A percentile compares a stretch with the other conserved stretches of the same genome.
Conservation (phyloP, 1,284 basidiomycete genomes). For the Meira miltonrushii region DNA sequence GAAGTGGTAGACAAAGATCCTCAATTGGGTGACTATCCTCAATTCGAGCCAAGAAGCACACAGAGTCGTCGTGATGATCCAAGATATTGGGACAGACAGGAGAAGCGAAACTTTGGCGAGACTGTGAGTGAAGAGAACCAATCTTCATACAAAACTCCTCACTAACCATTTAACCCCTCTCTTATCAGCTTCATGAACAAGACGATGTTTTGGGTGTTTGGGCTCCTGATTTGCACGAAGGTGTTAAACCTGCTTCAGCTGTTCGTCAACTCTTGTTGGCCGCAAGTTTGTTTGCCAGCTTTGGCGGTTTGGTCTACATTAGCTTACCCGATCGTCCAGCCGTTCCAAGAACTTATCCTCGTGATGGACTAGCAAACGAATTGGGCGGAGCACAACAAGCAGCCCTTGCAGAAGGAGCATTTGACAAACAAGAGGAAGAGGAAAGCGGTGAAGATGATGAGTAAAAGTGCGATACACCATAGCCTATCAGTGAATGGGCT, state of each 20-base stretch:
- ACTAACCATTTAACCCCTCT: slow-evolving; percentile 8
- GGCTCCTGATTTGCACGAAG: slow-evolving; percentile 45
- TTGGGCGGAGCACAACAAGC: slow-evolving; percentile 24
- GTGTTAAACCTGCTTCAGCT: slow-evolving; percentile 23
- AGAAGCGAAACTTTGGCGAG: slow-evolving; percentile 51
- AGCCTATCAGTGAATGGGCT: too few species aligned
- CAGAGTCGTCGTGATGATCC: slow-evolving; percentile 44
- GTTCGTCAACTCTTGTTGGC: slow-evolving; percentile 25
- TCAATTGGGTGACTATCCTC: slow-evolving; percentile 50
- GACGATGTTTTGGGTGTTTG: slow-evolving; percentile 50
- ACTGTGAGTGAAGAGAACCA: slow-evolving; percentile 25
- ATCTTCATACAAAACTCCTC: neutral
- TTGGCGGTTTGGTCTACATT: slow-evolving; percentile 36
- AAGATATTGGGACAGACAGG: slow-evolving; percentile 51
- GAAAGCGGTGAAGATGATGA: slow-evolving; percentile 23
- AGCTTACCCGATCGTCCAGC: slow-evolving; percentile 36
- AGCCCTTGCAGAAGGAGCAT: slow-evolving; percentile 29
- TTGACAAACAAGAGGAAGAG: slow-evolving; percentile 20
- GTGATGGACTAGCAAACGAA: slow-evolving; percentile 45
- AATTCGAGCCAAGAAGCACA: slow-evolving; percentile 32
- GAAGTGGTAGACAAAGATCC: slow-evolving; percentile 32
- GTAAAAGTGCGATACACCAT: neutral
- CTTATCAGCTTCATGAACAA: slow-evolving; percentile 43
- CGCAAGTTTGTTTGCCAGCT: slow-evolving; percentile 21
- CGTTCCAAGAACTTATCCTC: slow-evolving; percentile 46